Percentiles rank a stretch among this genome's conserved stretches.
phyloP scores from a whole-genome alignment of 129 eudicot species.

The Centaurea solstitialis region DNA sequence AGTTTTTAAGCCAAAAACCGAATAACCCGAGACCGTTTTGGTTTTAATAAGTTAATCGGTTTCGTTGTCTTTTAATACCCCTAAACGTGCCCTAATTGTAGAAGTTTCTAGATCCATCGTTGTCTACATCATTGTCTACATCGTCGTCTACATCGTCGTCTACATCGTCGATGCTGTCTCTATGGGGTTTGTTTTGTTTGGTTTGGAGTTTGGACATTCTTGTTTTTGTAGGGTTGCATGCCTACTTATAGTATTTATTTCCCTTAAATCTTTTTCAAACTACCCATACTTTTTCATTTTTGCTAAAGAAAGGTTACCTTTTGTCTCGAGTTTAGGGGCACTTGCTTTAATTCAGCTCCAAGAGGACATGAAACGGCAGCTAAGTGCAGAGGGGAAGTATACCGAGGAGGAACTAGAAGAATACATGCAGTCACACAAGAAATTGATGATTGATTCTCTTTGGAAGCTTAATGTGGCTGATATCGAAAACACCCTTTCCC shows the following conservation, averaged over 20 bases:
- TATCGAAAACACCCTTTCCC: slow-evolving; percentile 84
- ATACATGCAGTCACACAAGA: slow-evolving; percentile 91
- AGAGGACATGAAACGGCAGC: slow-evolving; percentile 90
- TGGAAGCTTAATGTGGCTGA: slow-evolving; percentile 99
- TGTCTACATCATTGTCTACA: too few species aligned
- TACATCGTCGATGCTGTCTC: too few species aligned
- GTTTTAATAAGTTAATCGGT: too few species aligned
- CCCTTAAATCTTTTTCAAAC: too few species aligned
- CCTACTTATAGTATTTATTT: not conserved
- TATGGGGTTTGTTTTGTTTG: too few species aligned
- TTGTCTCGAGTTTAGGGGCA: slow-evolving; percentile 60
- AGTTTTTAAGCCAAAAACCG: too few species aligned
- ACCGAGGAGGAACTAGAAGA: slow-evolving; percentile 85
- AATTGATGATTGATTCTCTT: slow-evolving; percentile 88
- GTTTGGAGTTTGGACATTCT: too few species aligned
- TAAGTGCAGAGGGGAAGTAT: slow-evolving; percentile 81
- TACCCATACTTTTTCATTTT: not conserved
- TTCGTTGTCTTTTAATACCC: too few species aligned
- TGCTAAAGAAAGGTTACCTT: not conserved
- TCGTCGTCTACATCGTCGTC: too few species aligned
- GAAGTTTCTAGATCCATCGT: too few species aligned
- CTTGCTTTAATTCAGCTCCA: slow-evolving; percentile 94
- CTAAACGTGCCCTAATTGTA: too few species aligned
- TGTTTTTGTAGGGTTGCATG: not conserved
- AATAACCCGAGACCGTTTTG: too few species aligned